These are phyloP conservation scores for Diaporthe destruens DNA, from an alignment of 2,329 filamentous ascomycete genomes.

Conservation along the genomic window DNA sequence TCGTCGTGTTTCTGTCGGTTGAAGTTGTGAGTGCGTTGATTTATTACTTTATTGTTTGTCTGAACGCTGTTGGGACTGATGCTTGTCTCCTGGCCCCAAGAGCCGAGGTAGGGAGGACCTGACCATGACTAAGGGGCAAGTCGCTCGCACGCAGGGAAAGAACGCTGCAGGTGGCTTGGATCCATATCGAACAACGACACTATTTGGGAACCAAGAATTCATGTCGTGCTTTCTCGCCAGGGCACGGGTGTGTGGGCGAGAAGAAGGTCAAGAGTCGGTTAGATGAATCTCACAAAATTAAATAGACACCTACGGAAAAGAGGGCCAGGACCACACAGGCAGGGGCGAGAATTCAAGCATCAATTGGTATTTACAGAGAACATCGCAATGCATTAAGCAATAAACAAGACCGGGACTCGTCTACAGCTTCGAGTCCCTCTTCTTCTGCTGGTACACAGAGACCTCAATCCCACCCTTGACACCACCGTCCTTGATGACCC, in stretches of 20 bases:
- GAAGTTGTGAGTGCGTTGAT: conserved; percentile 3
- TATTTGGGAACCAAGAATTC: not conserved
- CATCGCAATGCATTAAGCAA: not conserved
- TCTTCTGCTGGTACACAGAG: conserved; percentile 63
- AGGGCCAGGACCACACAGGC: not conserved
- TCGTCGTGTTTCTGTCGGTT: conserved; percentile 68
- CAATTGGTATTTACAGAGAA: not conserved
- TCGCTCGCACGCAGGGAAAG: too few species aligned
- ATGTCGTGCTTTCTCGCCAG: not conserved
- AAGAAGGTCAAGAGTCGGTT: not conserved
- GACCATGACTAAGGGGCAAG: too few species aligned
- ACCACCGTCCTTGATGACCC: conserved; percentile 54
- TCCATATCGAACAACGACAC: not conserved
- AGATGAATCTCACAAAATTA: not conserved
- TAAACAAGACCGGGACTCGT: not conserved
- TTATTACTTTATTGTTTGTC: not conserved
- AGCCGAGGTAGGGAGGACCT: too few species aligned
- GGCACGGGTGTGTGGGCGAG: not conserved
- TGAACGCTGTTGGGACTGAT: too few species aligned
- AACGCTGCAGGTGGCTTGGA: not conserved
- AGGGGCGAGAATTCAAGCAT: not conserved
- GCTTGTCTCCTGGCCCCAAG: not conserved
- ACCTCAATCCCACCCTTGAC: conserved; percentile 53
- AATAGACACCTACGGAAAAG: not conserved
- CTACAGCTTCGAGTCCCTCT: conserved; percentile 71